Evolutionary conservation across 345 rosid species (phyloP).

Genomic region (Mallotus nudiflorus): DNA sequence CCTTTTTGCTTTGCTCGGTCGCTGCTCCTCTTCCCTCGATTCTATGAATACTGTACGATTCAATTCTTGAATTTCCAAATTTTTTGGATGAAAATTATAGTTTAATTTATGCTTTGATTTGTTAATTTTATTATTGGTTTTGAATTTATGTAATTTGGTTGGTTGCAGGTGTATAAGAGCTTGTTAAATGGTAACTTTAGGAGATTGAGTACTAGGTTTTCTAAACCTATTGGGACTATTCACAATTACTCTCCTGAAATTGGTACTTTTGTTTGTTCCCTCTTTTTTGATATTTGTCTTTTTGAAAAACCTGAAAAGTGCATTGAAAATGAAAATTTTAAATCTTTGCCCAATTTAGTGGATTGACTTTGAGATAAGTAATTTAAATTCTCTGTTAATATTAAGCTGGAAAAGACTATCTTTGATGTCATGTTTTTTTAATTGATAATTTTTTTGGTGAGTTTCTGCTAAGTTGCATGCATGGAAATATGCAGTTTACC

Average conservation of each 20-base stretch:
- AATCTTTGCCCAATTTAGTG: not conserved
- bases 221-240: slow-evolving; percentile 27
- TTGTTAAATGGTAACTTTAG: slow-evolving; percentile 41
- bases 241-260: slow-evolving; percentile 32
- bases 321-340: no score
- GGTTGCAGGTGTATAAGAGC: slow-evolving; percentile 43
- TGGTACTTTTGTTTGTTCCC: slow-evolving; percentile 30
- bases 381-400: not conserved
- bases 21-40: slow-evolving; percentile 44
- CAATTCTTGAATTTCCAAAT: not conserved
- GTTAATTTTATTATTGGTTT: not conserved
- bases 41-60: slow-evolving; percentile 37
- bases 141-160: not conserved
- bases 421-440: not conserved
- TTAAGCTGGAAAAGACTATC: not conserved
- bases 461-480: not conserved
- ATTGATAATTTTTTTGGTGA: not conserved
- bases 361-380: not conserved
- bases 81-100: not conserved
- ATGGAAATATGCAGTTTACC: slow-evolving; percentile 37
- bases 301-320: not conserved
- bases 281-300: not conserved
- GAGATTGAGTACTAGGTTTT: slow-evolving; percentile 41
- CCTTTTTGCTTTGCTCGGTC: slow-evolving; percentile 50
- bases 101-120: not conserved